These are phyloP conservation scores for Stentor roeselii DNA, from an alignment of 73 alveolate species.

Conservation along the genomic window DNA sequence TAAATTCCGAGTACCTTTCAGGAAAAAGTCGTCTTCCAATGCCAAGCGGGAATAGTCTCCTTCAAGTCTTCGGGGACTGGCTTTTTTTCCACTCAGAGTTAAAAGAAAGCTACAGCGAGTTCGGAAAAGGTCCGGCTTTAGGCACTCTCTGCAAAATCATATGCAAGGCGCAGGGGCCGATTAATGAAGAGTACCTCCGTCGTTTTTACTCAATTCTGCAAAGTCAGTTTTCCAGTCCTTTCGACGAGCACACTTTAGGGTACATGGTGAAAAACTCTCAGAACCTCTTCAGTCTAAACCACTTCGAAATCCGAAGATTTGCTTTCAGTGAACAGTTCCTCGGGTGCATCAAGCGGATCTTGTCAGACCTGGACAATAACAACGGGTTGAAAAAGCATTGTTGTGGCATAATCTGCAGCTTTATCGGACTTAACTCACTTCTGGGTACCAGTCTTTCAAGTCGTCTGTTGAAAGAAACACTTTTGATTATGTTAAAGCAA, in stretches of 20 bases:
- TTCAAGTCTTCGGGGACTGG: conserved; percentile 14
- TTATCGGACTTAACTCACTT: neutral
- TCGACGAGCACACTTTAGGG: neutral
- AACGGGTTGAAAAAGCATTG: neutral
- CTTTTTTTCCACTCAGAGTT: neutral
- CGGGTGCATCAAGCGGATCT: neutral
- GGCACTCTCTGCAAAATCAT: conserved; percentile 3
- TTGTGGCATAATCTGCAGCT: neutral
- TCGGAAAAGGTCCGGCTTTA: neutral
- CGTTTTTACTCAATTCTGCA: neutral
- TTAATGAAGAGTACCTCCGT: neutral
- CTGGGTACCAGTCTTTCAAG: neutral
- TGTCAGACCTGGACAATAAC: neutral
- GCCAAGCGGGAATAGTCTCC: neutral
- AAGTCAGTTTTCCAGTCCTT: no score
- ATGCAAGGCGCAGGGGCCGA: conserved; percentile 21
- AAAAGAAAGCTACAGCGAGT: neutral
- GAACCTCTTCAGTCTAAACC: neutral
- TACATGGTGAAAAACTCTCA: neutral
- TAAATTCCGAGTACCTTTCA: neutral
- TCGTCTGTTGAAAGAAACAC: neutral
- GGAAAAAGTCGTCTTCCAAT: neutral
- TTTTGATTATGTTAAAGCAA: neutral
- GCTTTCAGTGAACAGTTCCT: neutral
- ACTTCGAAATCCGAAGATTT: neutral